These are phyloP conservation scores for Syzygium jambos DNA, from an alignment of 345 rosid genomes.

Conservation along the genomic window DNA sequence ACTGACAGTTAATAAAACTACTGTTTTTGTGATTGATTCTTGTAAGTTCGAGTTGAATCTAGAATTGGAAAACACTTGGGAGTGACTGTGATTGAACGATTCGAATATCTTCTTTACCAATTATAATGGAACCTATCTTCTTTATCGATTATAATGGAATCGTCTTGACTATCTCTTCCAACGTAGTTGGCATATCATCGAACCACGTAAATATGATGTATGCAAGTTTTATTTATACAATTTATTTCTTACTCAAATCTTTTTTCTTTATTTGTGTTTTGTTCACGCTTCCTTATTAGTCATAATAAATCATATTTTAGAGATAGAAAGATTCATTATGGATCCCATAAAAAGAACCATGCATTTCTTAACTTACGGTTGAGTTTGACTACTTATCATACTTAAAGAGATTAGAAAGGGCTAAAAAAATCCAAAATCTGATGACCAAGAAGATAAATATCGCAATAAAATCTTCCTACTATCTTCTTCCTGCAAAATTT, in stretches of 20 bases:
- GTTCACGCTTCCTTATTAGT: no score
- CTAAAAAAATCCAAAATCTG: background rate
- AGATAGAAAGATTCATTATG: background rate
- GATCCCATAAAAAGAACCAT: background rate
- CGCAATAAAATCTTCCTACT: background rate
- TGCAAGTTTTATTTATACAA: no score
- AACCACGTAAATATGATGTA: no score
- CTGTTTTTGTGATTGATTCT: background rate
- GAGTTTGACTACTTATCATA: background rate
- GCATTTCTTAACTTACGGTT: background rate
- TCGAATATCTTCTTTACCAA: accelerated
- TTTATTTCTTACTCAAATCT: no score
- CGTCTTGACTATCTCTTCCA: background rate
- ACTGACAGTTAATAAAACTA: background rate
- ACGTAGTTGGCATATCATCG: background rate
- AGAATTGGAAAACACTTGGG: background rate
- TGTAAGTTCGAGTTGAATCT: background rate
- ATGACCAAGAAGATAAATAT: background rate
- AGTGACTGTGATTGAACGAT: background rate
- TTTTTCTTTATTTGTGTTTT: no score
- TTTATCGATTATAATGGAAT: background rate
- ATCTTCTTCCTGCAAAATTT: background rate
- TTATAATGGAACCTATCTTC: background rate
- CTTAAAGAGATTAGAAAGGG: background rate
- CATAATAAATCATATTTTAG: no score